Percentiles rank a stretch among this genome's conserved stretches.
Conservation (phyloP, 2,329 filamentous ascomycete species). For the Aureobasidium sp. region DNA sequence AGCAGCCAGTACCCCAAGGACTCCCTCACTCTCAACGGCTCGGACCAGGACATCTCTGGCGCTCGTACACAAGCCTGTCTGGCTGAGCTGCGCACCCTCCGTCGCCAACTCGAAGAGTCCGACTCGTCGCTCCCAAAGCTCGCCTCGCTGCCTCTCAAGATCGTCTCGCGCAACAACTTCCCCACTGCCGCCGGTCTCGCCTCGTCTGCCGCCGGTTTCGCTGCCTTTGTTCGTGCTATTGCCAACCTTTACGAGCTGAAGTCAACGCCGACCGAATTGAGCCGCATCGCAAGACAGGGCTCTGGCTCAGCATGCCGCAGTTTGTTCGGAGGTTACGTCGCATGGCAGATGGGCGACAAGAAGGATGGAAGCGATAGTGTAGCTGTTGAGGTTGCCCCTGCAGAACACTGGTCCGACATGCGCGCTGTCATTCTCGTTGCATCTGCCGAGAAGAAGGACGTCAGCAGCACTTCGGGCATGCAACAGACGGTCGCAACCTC, state of each 20-base stretch:
- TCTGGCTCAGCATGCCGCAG: conserved; percentile 91
- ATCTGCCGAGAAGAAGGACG: conserved; percentile 90
- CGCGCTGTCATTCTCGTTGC: conserved; percentile 85
- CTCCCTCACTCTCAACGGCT: conserved; percentile 76
- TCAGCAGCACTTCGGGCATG: conserved; percentile 90
- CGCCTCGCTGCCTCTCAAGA: conserved; percentile 66
- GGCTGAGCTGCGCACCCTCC: conserved; percentile 71
- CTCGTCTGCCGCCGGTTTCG: conserved; percentile 58
- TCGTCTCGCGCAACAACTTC: conserved; percentile 98
- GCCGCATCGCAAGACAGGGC: conserved; percentile 83
- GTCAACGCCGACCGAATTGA: conserved; percentile 73
- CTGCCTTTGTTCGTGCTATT: conserved; percentile 69
- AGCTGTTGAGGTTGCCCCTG: conserved; percentile 81
- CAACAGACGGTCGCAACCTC: conserved; percentile 92
- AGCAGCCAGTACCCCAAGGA: conserved; percentile 64
- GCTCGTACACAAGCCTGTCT: conserved; percentile 94
- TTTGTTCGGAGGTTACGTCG: conserved; percentile 91
- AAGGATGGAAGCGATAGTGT: conserved; percentile 78
- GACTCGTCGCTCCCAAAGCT: conserved; percentile 75
- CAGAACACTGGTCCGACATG: conserved; percentile 93
- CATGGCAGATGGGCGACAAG: conserved; percentile 75
- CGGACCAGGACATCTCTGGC: conserved; percentile 74
- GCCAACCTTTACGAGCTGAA: conserved; percentile 86
- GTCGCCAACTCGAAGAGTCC: conserved; percentile 64
- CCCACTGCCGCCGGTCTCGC: conserved; percentile 88